Base-by-base conservation (phyloP, 2,329 filamentous ascomycete genomes). In the Gremmenia infestans region DNA sequence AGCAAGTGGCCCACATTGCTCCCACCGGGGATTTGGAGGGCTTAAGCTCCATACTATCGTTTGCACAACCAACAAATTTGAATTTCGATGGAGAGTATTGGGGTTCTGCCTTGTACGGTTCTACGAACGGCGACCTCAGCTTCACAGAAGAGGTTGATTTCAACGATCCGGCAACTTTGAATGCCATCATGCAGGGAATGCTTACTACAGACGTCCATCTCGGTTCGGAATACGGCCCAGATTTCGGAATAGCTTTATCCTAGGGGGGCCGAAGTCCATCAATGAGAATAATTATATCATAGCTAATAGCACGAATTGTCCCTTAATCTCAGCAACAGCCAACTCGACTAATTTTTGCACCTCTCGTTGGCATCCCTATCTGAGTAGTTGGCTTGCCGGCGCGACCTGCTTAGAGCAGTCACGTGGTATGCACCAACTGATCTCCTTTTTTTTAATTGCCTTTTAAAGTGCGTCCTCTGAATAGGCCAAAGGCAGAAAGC, bases 181-280 rank as follows among this genome's bases (percentile, higher is more conserved):
- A 55, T 15, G 37, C 52, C 35, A 49, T 58, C 39, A 58, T 58
- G 56, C 56, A 58, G 8, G 46, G 53, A 17, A 49, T 58, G 46
- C 52, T 58, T 37, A 58, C 37, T 6, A 28, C 23, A 14, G 56
- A 58, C 32, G 52, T 54, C 35, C 52, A 58, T 25, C 37, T 42
- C 14, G 17, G 40, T 5, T 28, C 32, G 14, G 48, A 58, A 50
- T 52, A 48, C n/a, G 53, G 53, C n/a, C 56, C 48, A 42, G 56
- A 58, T 9, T 58, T 55, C 14, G 50, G 53, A 22, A 54, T 48
- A 1, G 25, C 25, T 28, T 28, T 28, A 7, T 28, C 25, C 25
- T 28, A 28, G 25, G 25, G 2, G 25, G 1, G 25, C 6, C 25
- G 25, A 28, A 28, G 6, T 28, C 25, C 6, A 28, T 6, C 8